phyloP scores from a whole-genome alignment of 176 grass and related monocot species.

The Tillandsia leiboldiana region DNA sequence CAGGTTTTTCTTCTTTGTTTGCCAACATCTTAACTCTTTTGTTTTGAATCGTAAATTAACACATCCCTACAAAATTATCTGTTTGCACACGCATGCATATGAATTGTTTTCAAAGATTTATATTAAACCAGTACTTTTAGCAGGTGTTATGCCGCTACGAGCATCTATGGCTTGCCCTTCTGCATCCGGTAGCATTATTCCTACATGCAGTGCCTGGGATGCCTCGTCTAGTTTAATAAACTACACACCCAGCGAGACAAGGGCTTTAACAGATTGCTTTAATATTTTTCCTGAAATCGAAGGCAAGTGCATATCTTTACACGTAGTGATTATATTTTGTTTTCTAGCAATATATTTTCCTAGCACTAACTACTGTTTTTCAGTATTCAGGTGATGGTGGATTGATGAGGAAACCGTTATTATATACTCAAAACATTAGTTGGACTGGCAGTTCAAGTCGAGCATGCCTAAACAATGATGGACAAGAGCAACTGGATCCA shows the following conservation, averaged over 20 bases:
- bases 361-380: conserved; percentile 1
- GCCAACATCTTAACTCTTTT: neutral
- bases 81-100: neutral
- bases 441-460: conserved; percentile 38
- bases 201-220: conserved; percentile 25
- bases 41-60: neutral
- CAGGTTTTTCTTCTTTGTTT: neutral
- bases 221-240: conserved; percentile 16
- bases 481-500: conserved; percentile 4
- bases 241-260: conserved; percentile 16
- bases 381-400: conserved; percentile 17
- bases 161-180: conserved; percentile 14
- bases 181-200: conserved; percentile 5
- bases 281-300: conserved; percentile 9
- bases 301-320: conserved; percentile 19
- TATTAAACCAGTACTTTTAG: neutral
- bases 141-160: conserved; percentile 25
- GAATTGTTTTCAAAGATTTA: neutral
- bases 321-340: neutral
- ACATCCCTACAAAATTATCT: neutral
- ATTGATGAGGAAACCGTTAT: conserved; percentile 3
- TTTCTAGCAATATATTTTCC: neutral
- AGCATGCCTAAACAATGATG: conserved; percentile 13
- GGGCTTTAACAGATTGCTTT: conserved; percentile 10
- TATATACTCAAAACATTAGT: conserved; percentile 22